Conservation (phyloP, 139 green algal genomes). For the Coelastrella sp. region DNA sequence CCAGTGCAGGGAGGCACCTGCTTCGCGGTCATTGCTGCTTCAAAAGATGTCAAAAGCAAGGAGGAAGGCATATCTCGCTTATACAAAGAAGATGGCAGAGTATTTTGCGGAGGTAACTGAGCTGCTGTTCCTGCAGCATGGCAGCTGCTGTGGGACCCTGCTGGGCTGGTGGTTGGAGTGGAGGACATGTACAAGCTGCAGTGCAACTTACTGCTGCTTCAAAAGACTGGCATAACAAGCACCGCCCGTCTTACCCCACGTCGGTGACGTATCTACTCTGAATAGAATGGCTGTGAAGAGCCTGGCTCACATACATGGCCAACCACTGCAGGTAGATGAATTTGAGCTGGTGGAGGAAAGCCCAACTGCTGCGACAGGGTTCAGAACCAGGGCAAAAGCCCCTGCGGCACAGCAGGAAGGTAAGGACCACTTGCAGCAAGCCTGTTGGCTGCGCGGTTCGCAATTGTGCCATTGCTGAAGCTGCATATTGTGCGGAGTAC, state of each 20-base stretch:
- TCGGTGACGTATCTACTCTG: too few species aligned
- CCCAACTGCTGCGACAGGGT: not conserved
- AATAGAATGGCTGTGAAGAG: too few species aligned
- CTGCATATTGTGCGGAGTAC: too few species aligned
- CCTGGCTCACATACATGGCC: too few species aligned
- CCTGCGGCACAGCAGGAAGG: too few species aligned
- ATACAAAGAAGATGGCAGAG: conserved; percentile 37
- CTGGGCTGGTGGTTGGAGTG: too few species aligned
- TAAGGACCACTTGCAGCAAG: too few species aligned
- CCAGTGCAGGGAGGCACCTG: not conserved
- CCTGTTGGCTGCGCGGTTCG: too few species aligned
- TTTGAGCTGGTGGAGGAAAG: conserved; percentile 74
- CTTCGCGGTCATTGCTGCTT: conserved; percentile 31
- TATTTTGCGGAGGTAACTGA: conserved; percentile 47
- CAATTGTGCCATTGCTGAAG: too few species aligned
- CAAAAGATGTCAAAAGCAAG: conserved; percentile 32
- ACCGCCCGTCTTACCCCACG: too few species aligned
- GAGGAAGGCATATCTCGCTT: conserved; percentile 10
- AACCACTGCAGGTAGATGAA: conserved; percentile 61
- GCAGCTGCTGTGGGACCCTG: not conserved
- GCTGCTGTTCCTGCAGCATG: not conserved
- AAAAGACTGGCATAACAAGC: too few species aligned
- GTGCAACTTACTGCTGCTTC: not conserved
- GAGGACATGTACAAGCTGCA: not conserved
- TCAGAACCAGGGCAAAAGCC: not conserved